Conservation (phyloP, 306 rosid genomes). For the Pyrus pyrifolia region DNA sequence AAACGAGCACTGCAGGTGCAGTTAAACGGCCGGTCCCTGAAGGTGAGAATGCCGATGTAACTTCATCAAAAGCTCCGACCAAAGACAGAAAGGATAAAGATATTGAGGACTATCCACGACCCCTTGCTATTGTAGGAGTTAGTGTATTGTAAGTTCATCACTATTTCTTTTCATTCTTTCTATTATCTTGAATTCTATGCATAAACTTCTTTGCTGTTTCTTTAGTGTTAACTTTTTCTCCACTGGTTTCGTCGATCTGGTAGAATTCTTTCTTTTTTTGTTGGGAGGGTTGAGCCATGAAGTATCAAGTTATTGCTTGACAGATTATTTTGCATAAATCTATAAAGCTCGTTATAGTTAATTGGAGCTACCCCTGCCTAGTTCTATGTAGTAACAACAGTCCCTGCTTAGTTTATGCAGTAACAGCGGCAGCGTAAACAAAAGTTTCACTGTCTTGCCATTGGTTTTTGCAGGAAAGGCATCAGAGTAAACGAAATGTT, state of each 20-base stretch:
- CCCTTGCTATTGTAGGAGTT: constrained; percentile 77
- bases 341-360: background rate
- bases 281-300: background rate
- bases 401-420: no score
- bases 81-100: constrained; percentile 40
- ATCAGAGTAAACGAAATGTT: constrained; percentile 55
- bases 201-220: background rate
- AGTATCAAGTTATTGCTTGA: no score
- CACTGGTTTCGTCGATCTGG: background rate
- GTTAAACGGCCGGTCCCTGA: constrained; percentile 24
- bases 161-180: constrained; percentile 1
- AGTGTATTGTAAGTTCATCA: constrained; percentile 76
- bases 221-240: background rate
- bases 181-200: no score
- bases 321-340: background rate
- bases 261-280: background rate
- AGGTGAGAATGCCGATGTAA: constrained; percentile 17
- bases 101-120: constrained; percentile 77
- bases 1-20: constrained; percentile 24
- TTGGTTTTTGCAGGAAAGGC: constrained; percentile 61
- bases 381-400: background rate
- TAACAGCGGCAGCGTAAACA: background rate
- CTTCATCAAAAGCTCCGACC: constrained; percentile 2
- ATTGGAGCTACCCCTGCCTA: background rate
- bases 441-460: background rate